These are phyloP conservation scores for Aspergillus heteromorphus DNA, from an alignment of 495 filamentous ascomycete genomes.

Conservation along the genomic window DNA sequence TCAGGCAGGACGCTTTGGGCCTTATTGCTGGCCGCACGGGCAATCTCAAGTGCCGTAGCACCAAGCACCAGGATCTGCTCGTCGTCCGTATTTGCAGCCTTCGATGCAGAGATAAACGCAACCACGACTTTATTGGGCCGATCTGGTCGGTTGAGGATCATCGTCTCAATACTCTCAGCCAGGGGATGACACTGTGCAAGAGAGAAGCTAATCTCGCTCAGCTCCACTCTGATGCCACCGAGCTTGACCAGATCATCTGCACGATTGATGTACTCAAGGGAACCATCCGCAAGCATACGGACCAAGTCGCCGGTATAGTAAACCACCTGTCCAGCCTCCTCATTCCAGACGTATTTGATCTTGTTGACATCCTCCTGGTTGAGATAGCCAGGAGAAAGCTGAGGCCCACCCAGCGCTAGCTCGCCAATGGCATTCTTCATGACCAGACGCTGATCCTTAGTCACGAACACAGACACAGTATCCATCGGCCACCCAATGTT, in stretches of 20 bases:
- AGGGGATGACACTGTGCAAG: conserved; percentile 26
- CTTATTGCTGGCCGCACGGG: conserved; percentile 17
- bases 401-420: conserved; percentile 38
- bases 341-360: conserved; percentile 34
- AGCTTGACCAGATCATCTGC: conserved; percentile 35
- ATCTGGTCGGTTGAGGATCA: conserved; percentile 23
- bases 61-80: conserved; percentile 9
- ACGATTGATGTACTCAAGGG: conserved; percentile 38
- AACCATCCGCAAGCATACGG: conserved; percentile 36
- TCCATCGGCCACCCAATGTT: conserved; percentile 33
- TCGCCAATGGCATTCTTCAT: conserved; percentile 41
- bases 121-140: conserved; percentile 29
- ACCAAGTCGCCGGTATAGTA: conserved; percentile 53
- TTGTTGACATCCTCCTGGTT: conserved; percentile 38
- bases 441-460: conserved; percentile 20
- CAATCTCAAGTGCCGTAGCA: conserved; percentile 16
- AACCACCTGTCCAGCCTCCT: conserved; percentile 20
- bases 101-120: conserved; percentile 26
- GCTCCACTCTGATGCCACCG: conserved; percentile 33
- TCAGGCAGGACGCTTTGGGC: conserved; percentile 21
- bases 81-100: conserved; percentile 1
- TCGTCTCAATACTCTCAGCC: conserved; percentile 26
- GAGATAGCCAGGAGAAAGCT: conserved; percentile 39
- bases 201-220: conserved; percentile 33
- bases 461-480: conserved; percentile 30